A percentile compares a stretch with the other conserved stretches of the same genome.
phyloP scores from a whole-genome alignment of 1,284 basidiomycete species.

The Cryptococcus hybrid region DNA sequence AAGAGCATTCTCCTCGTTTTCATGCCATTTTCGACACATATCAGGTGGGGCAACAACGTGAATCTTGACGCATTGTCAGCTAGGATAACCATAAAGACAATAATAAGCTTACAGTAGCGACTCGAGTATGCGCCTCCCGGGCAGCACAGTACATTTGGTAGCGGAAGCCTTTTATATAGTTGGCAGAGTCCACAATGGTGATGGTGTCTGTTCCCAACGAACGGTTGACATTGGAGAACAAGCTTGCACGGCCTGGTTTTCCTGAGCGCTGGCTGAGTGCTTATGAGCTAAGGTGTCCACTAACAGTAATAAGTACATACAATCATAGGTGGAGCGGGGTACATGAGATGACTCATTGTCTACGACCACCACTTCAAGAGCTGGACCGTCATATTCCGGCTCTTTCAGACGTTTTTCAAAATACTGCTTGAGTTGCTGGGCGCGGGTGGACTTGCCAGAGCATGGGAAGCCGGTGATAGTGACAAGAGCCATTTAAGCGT shows the following conservation, averaged over 20 bases:
- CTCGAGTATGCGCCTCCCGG: conserved; percentile 77
- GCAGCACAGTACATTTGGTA: conserved; percentile 98
- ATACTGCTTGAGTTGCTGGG: conserved; percentile 62
- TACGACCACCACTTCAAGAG: conserved; percentile 63
- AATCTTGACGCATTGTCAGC: conserved; percentile 35
- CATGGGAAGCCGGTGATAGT: conserved; percentile 88
- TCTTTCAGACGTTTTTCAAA: conserved; percentile 61
- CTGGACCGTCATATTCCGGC: conserved; percentile 57
- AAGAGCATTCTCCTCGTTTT: conserved; percentile 51
- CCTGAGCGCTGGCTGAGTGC: conserved; percentile 67
- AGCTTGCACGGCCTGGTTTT: conserved; percentile 80
- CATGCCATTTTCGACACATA: conserved; percentile 75
- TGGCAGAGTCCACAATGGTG: conserved; percentile 84
- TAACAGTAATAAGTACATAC: conserved; percentile 52
- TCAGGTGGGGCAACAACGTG: conserved; percentile 74
- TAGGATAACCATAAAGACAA: neutral
- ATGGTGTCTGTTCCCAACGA: conserved; percentile 69
- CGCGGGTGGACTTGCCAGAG: conserved; percentile 79
- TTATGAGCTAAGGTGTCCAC: neutral
- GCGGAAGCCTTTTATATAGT: conserved; percentile 95
- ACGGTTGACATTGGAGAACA: conserved; percentile 84
- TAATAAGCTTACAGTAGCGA: conserved; percentile 71
- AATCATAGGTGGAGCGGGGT: conserved; percentile 67
- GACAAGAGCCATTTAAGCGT: conserved; percentile 75
- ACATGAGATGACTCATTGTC: conserved; percentile 75